Base-by-base conservation (phyloP, 2,329 filamentous ascomycete species). In the Dendrostoma leiphaemia region DNA sequence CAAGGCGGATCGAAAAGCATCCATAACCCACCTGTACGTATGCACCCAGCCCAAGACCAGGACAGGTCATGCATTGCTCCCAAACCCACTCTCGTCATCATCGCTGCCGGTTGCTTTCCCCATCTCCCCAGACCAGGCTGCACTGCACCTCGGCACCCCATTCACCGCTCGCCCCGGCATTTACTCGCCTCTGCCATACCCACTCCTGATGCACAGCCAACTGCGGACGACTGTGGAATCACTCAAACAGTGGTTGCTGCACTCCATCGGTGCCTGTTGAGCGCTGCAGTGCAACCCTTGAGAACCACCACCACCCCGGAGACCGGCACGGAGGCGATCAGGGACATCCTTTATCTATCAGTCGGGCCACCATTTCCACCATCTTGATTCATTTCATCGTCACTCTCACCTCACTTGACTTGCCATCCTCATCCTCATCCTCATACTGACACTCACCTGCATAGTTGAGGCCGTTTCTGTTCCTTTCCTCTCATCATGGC, bases 401-500 rank as follows among this genome's bases (percentile, higher is more conserved):
- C 32, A 8, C 19, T 23, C 23, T 26, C n/a, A 15, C 26, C 32
- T 44, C 41, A 2, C 26, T 43, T n/a, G n/a, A n/a, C 26, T n/a
- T 28, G 21, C 40, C 9, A 12, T 34, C 28, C 21, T 40, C 24
- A 24, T 51, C 47, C 44, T 31, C 37, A 17, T 17, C 48, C 5
- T 34, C 40, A 35, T n/a, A n/a, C n/a, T n/a, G n/a, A n/a, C n/a
- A n/a, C n/a, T n/a, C n/a, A n/a, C n/a, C n/a, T n/a, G n/a, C n/a
- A n/a, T n/a, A n/a, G n/a, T n/a, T n/a, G n/a, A n/a, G n/a, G n/a
- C n/a, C n/a, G n/a, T n/a, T n/a, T n/a, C n/a, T n/a, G n/a, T n/a
- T n/a, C n/a, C n/a, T n/a, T n/a, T n/a, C n/a, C n/a, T 44, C 54
- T 54, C 61, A 61, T 58, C 54, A 72, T 72, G 71, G 71, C 72